These are phyloP conservation scores for Suhomyces tanzawaensis DNA, from an alignment of 805 yeast species.

Conservation along the genomic window DNA sequence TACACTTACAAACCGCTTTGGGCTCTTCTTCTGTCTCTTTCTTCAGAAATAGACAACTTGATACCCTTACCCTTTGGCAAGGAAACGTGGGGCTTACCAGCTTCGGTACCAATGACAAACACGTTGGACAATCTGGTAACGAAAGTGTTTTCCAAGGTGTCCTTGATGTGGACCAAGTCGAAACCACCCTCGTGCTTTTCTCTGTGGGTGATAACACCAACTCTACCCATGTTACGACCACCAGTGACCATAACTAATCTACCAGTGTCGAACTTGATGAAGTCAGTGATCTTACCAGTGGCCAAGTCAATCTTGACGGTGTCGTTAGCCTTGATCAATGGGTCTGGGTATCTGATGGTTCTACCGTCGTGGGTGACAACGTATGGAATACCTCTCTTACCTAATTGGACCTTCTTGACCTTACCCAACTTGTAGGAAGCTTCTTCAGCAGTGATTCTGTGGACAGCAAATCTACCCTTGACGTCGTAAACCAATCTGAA, in stretches of 20 bases:
- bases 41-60: constrained; percentile 92
- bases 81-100: constrained; percentile 89
- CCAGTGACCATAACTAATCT: constrained; percentile 91
- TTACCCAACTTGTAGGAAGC: constrained; percentile 97
- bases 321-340: constrained; percentile 94
- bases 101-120: constrained; percentile 87
- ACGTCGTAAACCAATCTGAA: constrained; percentile 98
- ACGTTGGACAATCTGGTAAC: constrained; percentile 94
- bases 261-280: constrained; percentile 87
- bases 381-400: constrained; percentile 98
- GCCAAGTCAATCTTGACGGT: constrained; percentile 96
- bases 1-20: constrained; percentile 37
- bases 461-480: constrained; percentile 99
- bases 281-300: constrained; percentile 89
- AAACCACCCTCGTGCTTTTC: constrained; percentile 98
- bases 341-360: constrained; percentile 99
- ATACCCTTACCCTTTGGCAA: constrained; percentile 99
- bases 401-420: constrained; percentile 97
- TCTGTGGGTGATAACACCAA: constrained; percentile 93
- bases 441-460: constrained; percentile 99
- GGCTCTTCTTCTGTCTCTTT: constrained; percentile 98
- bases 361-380: constrained; percentile 99
- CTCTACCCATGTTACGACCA: constrained; percentile 98
- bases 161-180: constrained; percentile 96
- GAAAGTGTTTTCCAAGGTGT: constrained; percentile 88